Evolutionary conservation across 2,329 filamentous ascomycete species (phyloP), one percentile per base, ranked within the genome.

Genomic region (Sporothrix brasiliensis): DNA sequence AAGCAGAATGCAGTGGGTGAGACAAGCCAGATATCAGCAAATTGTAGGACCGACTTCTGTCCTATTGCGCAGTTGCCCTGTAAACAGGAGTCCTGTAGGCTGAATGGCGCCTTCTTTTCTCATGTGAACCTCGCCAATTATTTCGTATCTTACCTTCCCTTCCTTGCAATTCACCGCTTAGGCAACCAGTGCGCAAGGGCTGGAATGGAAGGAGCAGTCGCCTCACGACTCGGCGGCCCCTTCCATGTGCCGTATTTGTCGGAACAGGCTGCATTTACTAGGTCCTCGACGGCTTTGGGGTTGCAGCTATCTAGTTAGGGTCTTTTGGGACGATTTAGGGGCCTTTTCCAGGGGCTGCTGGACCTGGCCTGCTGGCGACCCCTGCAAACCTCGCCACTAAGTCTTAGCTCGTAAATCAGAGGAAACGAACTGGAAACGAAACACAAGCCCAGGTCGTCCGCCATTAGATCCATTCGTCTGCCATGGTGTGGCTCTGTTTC

Each of bases 321-420:
- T 14, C 61, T 2, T 53, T 39, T 65, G 19, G 44, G 24, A 13
- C 24, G 21, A 13, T 50, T 66, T 53, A 66, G 41, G 47, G 47
- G 47, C 11, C 16, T 66, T 66, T 66, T 34, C 47, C 47, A 52
- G 63, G 63, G 63, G 24, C 39, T 44, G 34, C 2, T 53, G 27
- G 27, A 27, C 44, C 47, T 50, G n/a, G n/a, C n/a, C n/a, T n/a
- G n/a, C n/a, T n/a, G 24, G 27, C 47, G 27, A 47, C 10, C 63
- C 47, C 63, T 66, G 47, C 47, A 66, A 21, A 66, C 19, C 61
- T 66, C 47, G 63, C 63, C 63, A 66, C 63, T 66, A n/a, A n/a
- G n/a, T n/a, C n/a, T n/a, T n/a, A 66, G 63, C 63, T 66, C 47
- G 47, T 2, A 39, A 52, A 24, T 21, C 24, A 19, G 13, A 49